These are phyloP conservation scores for Ophiobolus disseminans DNA, from an alignment of 2,329 filamentous ascomycete genomes.

Conservation along the genomic window DNA sequence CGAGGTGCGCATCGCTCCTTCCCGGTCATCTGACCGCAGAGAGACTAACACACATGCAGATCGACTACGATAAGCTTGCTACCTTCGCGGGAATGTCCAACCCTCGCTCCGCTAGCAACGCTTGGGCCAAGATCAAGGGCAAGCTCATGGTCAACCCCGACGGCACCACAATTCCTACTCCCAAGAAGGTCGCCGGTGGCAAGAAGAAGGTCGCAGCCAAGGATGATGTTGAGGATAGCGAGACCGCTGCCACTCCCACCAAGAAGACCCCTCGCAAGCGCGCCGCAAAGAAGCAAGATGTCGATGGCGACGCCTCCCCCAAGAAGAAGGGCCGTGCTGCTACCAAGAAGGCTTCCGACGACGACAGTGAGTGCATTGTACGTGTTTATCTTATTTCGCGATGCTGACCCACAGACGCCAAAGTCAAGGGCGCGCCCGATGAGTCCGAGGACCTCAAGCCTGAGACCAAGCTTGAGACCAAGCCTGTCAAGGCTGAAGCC, in stretches of 20 bases:
- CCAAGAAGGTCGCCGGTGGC: slow-evolving; percentile 28
- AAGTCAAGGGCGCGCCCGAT: slow-evolving; percentile 13
- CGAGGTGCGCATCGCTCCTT: slow-evolving; percentile 26
- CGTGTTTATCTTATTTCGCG: not conserved
- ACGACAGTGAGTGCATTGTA: slow-evolving; percentile 22
- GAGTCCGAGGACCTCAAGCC: slow-evolving; percentile 6
- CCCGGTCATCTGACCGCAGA: not conserved
- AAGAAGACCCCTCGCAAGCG: slow-evolving; percentile 44
- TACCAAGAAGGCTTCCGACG: slow-evolving; percentile 29
- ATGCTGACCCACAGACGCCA: not conserved
- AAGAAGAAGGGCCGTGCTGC: slow-evolving; percentile 41
- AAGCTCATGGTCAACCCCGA: slow-evolving; percentile 33
- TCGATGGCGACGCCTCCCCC: slow-evolving; percentile 37
- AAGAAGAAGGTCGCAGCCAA: slow-evolving; percentile 25
- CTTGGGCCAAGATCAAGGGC: slow-evolving; percentile 45
- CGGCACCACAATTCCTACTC: slow-evolving; percentile 17
- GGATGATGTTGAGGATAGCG: slow-evolving; percentile 21
- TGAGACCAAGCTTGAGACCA: slow-evolving; percentile 1
- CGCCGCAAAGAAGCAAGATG: slow-evolving; percentile 39
- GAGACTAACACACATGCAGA: slow-evolving; percentile 27
- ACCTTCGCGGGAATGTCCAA: slow-evolving; percentile 46
- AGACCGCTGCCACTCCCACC: slow-evolving; percentile 21
- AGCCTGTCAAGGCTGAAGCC: slow-evolving; percentile 4
- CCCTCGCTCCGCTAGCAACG: slow-evolving; percentile 46
- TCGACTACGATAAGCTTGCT: slow-evolving; percentile 49